These are phyloP conservation scores for Penicillium lividum DNA, from an alignment of 495 filamentous ascomycete genomes.

Conservation along the genomic window DNA sequence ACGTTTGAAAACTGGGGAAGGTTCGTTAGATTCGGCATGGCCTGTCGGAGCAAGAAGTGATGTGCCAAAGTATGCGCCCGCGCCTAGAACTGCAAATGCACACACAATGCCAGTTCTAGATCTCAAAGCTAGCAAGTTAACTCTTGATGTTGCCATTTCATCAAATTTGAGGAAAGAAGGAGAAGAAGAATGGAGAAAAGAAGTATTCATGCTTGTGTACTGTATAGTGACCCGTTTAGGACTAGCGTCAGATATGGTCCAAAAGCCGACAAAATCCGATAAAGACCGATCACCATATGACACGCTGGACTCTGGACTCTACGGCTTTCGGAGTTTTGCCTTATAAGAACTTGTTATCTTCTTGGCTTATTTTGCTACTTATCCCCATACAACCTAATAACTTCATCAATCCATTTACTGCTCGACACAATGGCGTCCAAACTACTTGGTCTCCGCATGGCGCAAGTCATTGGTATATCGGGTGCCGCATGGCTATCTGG, in stretches of 20 bases:
- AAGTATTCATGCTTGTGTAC: no score
- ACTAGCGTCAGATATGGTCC: background rate
- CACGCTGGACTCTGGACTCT: background rate
- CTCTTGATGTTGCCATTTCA: no score
- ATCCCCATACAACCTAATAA: background rate
- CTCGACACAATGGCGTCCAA: constrained; percentile 22
- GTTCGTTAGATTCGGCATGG: no score
- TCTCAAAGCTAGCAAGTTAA: no score
- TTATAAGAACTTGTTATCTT: background rate
- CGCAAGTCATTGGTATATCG: constrained; percentile 34
- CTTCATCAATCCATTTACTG: background rate
- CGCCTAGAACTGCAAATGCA: no score
- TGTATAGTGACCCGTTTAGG: background rate
- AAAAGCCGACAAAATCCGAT: constrained; percentile 5
- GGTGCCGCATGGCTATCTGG: constrained; percentile 37
- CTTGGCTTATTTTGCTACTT: background rate
- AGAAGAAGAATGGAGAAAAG: no score
- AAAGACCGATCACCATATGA: background rate
- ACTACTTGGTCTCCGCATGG: constrained; percentile 26
- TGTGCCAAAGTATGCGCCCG: no score
- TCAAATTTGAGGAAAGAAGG: no score
- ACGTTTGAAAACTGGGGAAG: no score
- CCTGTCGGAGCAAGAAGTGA: no score
- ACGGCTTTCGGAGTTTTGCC: background rate
- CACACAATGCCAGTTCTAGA: no score